Evolutionary conservation across 768 basidiomycete genomes (phyloP), one percentile per base, ranked within the genome.

Genomic region (Psilocybe tampanensis): DNA sequence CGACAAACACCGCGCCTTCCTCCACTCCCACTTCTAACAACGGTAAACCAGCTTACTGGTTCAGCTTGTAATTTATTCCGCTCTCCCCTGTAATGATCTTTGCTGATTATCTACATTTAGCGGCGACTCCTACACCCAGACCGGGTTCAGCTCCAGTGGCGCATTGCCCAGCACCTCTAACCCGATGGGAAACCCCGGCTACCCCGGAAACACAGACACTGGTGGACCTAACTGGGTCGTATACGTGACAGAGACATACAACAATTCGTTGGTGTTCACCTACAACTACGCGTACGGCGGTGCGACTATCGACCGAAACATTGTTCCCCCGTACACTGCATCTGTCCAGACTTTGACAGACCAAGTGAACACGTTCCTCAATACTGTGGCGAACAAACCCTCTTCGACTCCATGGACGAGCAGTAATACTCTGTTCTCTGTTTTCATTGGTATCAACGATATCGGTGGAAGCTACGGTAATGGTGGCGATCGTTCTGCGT

Each of bases 371-470:
- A 66, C 83, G 54, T 89, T 86, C 70, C 69, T 87, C 49, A 62
- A 56, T 17, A 70, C 74, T 9, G 78, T 75, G 0, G 81, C 74
- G 2, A 72, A 63, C 33, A 82, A 81, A 65, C 84, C 86, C 1
- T 67, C 74, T 8, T 71, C 68, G 1, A 78, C 82, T 2, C 78
- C 80, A 0, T 89, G 88, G 88, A 77, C 78, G 22, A 78, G 79
- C 53, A 60, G 64, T 3, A 83, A 88, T 63, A 64, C 85, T 51
- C 62, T 89, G 47, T 89, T 90, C 68, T 82, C 82, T 0, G 68
- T 88, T 17, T 89, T 79, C 78, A 87, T 90, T 55, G 88, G 88
- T 0, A 84, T 89, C 60, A 89, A 89, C 61, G 88, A 89, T 62
- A 78, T 89, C 29, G 83, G 43, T 23, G 17, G 26, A 21, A 33